Conservation (phyloP, 2,329 filamentous ascomycete species). For the Uncinocarpus reesii region DNA sequence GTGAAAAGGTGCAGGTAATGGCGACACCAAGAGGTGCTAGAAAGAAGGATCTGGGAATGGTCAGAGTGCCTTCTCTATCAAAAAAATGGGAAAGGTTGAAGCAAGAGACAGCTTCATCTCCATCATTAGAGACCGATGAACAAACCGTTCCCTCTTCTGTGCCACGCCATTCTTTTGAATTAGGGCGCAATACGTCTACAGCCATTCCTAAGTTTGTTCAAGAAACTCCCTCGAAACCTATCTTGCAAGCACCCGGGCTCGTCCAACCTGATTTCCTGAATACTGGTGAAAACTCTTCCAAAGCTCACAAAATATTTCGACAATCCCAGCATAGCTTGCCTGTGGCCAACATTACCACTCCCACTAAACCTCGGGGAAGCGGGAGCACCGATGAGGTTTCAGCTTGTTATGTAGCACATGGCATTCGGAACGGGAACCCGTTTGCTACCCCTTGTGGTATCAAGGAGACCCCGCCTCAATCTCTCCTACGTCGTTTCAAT, state of each 20-base stretch:
- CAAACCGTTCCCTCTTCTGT: conserved; percentile 27
- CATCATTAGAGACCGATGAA: conserved; percentile 24
- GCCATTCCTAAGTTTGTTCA: conserved; percentile 15
- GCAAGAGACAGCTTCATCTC: conserved; percentile 21
- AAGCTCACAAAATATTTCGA: not conserved
- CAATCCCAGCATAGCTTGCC: conserved; percentile 18
- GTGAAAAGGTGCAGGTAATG: conserved; percentile 37
- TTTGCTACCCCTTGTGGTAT: conserved; percentile 6
- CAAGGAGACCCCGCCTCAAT: conserved; percentile 15
- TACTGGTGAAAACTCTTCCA: conserved; percentile 4
- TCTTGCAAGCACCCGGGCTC: not conserved
- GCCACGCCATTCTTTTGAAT: conserved; percentile 22
- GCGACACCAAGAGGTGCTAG: conserved; percentile 33
- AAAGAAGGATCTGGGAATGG: conserved; percentile 15
- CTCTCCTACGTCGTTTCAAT: not conserved
- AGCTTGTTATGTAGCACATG: not conserved
- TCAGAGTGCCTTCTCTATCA: conserved; percentile 23
- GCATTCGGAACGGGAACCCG: not conserved
- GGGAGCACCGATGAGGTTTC: not conserved
- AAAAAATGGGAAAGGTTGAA: conserved; percentile 24
- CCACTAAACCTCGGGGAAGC: conserved; percentile 7
- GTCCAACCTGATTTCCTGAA: not conserved
- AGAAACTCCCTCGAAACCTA: conserved; percentile 32
- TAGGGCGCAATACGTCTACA: conserved; percentile 17
- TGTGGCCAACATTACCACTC: conserved; percentile 3